phyloP scores from a whole-genome alignment of 257 asterid species.

The Knoxia roxburghii region DNA sequence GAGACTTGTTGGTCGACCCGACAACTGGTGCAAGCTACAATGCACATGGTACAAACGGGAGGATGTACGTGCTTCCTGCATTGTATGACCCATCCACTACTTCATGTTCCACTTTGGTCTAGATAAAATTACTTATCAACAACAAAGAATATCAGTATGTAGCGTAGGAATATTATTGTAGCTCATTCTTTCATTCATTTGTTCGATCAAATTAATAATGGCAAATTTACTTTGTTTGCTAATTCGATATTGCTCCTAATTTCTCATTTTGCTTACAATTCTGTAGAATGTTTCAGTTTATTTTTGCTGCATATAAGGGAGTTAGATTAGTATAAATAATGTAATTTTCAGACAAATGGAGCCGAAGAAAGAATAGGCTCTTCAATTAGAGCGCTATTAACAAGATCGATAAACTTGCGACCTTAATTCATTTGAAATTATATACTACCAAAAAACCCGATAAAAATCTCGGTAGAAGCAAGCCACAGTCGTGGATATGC shows the following conservation, averaged over 20 bases:
- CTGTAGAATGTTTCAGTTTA: too few relatives aligned
- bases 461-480: too few relatives aligned
- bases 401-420: too few relatives aligned
- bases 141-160: neutral
- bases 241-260: neutral
- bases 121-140: neutral
- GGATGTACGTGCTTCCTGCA: conserved; percentile 68
- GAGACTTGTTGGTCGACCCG: conserved; percentile 50
- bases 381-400: too few relatives aligned
- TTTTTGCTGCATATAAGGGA: too few relatives aligned
- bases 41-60: conserved; percentile 53
- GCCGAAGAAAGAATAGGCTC: too few relatives aligned
- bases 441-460: too few relatives aligned
- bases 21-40: conserved; percentile 71
- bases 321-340: too few relatives aligned
- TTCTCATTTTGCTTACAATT: too few relatives aligned
- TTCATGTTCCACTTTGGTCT: conserved; percentile 60
- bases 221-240: conserved; percentile 23
- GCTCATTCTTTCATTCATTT: conserved; percentile 27
- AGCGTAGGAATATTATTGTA: conserved; percentile 8
- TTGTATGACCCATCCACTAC: conserved; percentile 57
- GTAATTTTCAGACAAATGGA: too few relatives aligned
- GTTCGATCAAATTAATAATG: neutral
- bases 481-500: too few relatives aligned
- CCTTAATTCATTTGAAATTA: too few relatives aligned